These are phyloP conservation scores for Chaetomium fimeti DNA, from an alignment of 495 filamentous ascomycete genomes.

Conservation along the genomic window DNA sequence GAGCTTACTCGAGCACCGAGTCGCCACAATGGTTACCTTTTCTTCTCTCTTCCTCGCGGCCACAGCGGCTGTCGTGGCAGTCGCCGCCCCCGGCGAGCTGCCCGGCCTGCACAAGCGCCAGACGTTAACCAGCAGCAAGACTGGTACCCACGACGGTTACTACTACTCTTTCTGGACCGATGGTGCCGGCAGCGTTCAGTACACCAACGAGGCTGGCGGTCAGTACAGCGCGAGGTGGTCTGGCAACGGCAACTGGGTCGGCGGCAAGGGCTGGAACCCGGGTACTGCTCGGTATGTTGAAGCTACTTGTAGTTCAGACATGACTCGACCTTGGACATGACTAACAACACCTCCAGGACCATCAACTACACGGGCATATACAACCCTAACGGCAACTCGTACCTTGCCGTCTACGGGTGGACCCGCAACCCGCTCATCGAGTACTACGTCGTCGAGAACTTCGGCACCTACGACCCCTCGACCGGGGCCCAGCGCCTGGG, in stretches of 20 bases:
- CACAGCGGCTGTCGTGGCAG: slow-evolving; percentile 35
- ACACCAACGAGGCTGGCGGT: slow-evolving; percentile 57
- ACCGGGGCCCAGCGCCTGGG: slow-evolving; percentile 51
- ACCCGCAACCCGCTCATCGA: slow-evolving; percentile 56
- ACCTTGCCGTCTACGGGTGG: slow-evolving; percentile 63
- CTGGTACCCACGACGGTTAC: slow-evolving; percentile 57
- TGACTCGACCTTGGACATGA: not conserved
- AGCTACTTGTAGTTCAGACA: not conserved
- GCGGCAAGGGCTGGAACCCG: slow-evolving; percentile 62
- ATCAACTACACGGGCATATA: slow-evolving; percentile 51
- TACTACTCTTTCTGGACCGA: slow-evolving; percentile 67
- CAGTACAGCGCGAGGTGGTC: slow-evolving; percentile 56
- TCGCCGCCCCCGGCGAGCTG: slow-evolving; percentile 44
- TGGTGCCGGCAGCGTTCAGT: slow-evolving; percentile 50
- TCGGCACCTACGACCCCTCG: slow-evolving; percentile 57
- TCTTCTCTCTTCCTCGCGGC: slow-evolving; percentile 44
- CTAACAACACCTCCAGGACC: slow-evolving; percentile 40
- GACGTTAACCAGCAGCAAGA: slow-evolving; percentile 36
- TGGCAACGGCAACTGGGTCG: slow-evolving; percentile 58
- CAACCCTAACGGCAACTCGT: slow-evolving; percentile 41
- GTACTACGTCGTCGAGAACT: slow-evolving; percentile 61
- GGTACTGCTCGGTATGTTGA: slow-evolving; percentile 35
- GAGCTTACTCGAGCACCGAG: not conserved
- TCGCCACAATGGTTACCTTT: slow-evolving; percentile 47
- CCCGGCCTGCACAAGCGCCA: slow-evolving; percentile 43